A percentile compares a stretch with the other conserved stretches of the same genome.
These are phyloP conservation scores for Russula vinacea DNA, from an alignment of 768 basidiomycete genomes.

Conservation along the genomic window DNA sequence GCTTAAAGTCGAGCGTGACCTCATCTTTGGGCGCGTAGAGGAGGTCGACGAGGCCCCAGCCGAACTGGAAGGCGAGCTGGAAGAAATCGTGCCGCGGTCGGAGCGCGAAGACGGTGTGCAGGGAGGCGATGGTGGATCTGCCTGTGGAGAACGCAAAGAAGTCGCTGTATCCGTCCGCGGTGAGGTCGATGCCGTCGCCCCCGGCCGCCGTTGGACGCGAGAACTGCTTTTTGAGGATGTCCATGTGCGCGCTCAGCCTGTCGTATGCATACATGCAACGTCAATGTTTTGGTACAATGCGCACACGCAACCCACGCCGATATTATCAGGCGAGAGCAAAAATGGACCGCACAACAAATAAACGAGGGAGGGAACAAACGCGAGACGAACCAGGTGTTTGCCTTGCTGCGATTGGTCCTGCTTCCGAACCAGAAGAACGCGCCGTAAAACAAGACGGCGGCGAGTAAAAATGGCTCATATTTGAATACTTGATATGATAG, in stretches of 20 bases:
- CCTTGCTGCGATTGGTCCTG: slow-evolving; percentile 54
- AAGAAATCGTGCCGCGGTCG: slow-evolving; percentile 81
- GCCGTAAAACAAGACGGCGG: slow-evolving; percentile 54
- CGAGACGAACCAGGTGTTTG: slow-evolving; percentile 58
- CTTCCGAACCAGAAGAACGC: slow-evolving; percentile 58
- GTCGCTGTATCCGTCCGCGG: slow-evolving; percentile 70
- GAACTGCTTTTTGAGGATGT: slow-evolving; percentile 69
- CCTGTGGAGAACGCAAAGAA: slow-evolving; percentile 88
- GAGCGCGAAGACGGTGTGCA: slow-evolving; percentile 77
- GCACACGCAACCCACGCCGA: not conserved
- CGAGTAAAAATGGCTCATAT: slow-evolving; percentile 57
- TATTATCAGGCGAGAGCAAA: not conserved
- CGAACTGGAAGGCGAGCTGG: slow-evolving; percentile 59
- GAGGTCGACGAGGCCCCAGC: slow-evolving; percentile 68
- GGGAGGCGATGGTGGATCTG: slow-evolving; percentile 66
- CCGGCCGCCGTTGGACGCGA: slow-evolving; percentile 53
- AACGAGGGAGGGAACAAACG: not conserved
- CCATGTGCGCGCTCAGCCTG: slow-evolving; percentile 60
- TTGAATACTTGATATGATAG: slow-evolving; percentile 52
- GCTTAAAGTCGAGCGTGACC: slow-evolving; percentile 75
- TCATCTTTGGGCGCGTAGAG: slow-evolving; percentile 67
- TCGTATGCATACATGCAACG: not conserved
- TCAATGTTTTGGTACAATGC: not conserved
- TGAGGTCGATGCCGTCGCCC: slow-evolving; percentile 40
- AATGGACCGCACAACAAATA: not conserved